These are phyloP conservation scores for Globisporangium splendens DNA, from an alignment of 352 stramenopile genomes.

Conservation along the genomic window DNA sequence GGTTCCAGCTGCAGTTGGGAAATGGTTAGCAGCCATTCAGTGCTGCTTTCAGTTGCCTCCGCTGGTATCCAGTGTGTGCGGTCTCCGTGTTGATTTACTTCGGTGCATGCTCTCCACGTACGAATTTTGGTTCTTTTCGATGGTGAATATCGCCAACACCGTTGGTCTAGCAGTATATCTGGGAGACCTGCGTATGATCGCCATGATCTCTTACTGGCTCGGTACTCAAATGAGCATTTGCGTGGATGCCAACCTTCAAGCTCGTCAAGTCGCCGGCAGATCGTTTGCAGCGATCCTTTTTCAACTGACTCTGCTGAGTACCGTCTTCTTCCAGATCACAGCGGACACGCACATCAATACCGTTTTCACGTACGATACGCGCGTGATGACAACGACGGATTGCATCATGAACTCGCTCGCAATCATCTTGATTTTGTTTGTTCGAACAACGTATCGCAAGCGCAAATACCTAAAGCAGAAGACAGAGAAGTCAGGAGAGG, in stretches of 20 bases:
- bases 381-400: slow-evolving; percentile 4
- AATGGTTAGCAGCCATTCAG: background rate
- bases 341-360: background rate
- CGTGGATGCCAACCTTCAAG: slow-evolving; percentile 4
- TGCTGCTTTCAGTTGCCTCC: no score
- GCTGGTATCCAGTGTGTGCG: no score
- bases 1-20: background rate
- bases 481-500: slow-evolving; percentile 1
- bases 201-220: background rate
- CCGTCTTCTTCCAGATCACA: slow-evolving; percentile 3
- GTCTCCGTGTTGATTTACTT: slow-evolving; percentile 18
- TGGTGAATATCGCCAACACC: slow-evolving; percentile 11
- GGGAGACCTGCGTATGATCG: background rate
- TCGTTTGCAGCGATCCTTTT: background rate
- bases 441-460: slow-evolving; percentile 17
- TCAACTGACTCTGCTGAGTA: background rate
- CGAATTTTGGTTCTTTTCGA: slow-evolving; percentile 38
- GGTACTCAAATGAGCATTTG: slow-evolving; percentile 2
- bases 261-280: background rate
- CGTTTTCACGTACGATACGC: background rate
- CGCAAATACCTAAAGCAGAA: background rate
- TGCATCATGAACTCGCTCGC: slow-evolving; percentile 15
- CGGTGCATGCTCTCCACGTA: slow-evolving; percentile 23
- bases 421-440: slow-evolving; percentile 9
- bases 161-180: slow-evolving; percentile 4